Evolutionary conservation across 2,329 filamentous ascomycete species (phyloP).

Genomic region (Talaromyces amestolkiae): DNA sequence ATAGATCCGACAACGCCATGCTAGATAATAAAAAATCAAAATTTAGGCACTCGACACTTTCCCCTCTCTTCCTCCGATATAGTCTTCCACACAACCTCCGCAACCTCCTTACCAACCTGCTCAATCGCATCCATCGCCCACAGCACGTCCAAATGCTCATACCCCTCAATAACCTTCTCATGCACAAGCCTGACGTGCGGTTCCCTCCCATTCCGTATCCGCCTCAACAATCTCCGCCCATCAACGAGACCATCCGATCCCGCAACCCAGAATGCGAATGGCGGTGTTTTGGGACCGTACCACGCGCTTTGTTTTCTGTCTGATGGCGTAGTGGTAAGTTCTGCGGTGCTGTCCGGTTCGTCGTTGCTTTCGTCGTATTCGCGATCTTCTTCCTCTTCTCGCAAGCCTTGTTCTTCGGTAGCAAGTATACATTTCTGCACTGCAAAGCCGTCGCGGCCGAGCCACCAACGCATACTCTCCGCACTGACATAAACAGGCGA

Average conservation of each 20-base stretch:
- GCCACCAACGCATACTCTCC: conserved; percentile 94
- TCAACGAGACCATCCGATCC: conserved; percentile 83
- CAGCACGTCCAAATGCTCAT: conserved; percentile 91
- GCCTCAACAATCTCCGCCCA: conserved; percentile 67
- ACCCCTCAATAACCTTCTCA: conserved; percentile 76
- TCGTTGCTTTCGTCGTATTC: conserved; percentile 24
- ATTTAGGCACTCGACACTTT: conserved; percentile 62
- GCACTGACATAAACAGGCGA: conserved; percentile 85
- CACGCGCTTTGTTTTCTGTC: conserved; percentile 58
- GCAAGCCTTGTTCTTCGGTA: conserved; percentile 69
- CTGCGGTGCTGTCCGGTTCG: neutral
- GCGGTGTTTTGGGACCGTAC: conserved; percentile 77
- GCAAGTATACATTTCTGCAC: conserved; percentile 83
- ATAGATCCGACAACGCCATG: neutral
- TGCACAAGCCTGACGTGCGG: conserved; percentile 79
- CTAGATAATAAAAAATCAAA: conserved; percentile 27
- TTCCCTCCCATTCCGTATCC: conserved; percentile 74
- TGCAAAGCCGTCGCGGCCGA: conserved; percentile 81
- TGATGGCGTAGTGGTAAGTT: neutral
- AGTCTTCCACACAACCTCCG: conserved; percentile 81
- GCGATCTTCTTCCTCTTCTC: conserved; percentile 50
- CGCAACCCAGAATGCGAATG: conserved; percentile 84
- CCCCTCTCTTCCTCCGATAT: conserved; percentile 55
- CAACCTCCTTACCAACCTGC: conserved; percentile 76
- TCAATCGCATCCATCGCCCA: conserved; percentile 90